A percentile compares a stretch with the other conserved stretches of the same genome.
These are phyloP conservation scores for Pseudomicrostroma phylloplanum DNA, from an alignment of 1,284 basidiomycete genomes.

Conservation along the genomic window DNA sequence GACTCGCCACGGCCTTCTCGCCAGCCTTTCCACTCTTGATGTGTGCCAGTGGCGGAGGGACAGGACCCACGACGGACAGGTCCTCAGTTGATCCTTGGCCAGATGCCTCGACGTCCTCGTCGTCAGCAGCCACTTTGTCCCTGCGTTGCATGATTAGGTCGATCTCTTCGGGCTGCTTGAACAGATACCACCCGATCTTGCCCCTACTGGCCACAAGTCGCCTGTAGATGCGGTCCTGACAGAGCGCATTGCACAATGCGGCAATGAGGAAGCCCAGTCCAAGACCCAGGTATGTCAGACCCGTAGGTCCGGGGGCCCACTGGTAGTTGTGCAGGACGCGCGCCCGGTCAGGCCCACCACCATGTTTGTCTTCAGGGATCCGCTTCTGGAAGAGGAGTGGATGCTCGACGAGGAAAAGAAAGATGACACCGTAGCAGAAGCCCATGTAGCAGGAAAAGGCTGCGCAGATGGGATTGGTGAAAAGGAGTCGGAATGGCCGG, in stretches of 20 bases:
- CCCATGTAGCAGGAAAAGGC: slow-evolving; percentile 54
- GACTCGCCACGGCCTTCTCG: background rate
- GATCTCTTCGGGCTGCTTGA: slow-evolving; percentile 17
- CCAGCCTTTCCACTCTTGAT: background rate
- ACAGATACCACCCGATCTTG: slow-evolving; percentile 23
- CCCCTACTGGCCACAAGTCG: slow-evolving; percentile 28
- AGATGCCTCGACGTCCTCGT: slow-evolving; percentile 14
- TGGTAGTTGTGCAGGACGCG: slow-evolving; percentile 38
- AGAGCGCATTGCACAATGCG: slow-evolving; percentile 49
- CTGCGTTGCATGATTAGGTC: slow-evolving; percentile 8
- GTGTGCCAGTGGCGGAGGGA: background rate
- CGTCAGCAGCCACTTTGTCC: slow-evolving; percentile 7
- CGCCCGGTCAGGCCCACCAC: too few relatives aligned
- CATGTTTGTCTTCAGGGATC: slow-evolving; percentile 41
- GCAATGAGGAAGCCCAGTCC: slow-evolving; percentile 52
- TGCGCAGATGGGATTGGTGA: slow-evolving; percentile 45
- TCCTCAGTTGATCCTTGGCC: background rate
- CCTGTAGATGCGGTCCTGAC: slow-evolving; percentile 54
- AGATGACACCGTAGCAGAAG: slow-evolving; percentile 53
- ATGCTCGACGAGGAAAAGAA: slow-evolving; percentile 53
- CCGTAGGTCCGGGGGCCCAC: slow-evolving; percentile 51
- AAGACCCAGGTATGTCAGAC: slow-evolving; percentile 53
- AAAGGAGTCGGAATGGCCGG: slow-evolving; percentile 51
- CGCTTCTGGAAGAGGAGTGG: slow-evolving; percentile 51
- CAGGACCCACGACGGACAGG: background rate